phyloP scores from a whole-genome alignment of 1,284 basidiomycete genomes.

The Irpex sp. region DNA sequence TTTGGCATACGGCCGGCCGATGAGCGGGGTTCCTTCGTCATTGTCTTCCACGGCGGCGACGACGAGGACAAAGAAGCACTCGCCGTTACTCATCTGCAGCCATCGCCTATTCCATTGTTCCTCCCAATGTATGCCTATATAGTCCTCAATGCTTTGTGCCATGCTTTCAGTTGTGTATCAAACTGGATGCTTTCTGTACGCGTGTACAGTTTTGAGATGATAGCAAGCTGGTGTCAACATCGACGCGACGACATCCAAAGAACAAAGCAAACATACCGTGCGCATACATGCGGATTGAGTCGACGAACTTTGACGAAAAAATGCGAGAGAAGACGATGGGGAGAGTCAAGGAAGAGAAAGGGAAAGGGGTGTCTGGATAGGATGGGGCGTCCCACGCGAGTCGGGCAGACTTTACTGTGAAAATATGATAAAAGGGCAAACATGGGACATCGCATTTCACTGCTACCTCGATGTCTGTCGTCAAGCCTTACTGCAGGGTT shows the following conservation, averaged over 20 bases:
- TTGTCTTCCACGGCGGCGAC: conserved; percentile 13
- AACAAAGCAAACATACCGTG: conserved; percentile 10
- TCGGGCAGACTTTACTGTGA: conserved; percentile 26
- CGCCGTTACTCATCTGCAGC: neutral
- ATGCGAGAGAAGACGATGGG: neutral
- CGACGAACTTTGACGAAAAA: neutral
- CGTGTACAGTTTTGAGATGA: neutral
- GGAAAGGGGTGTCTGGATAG: conserved; percentile 1
- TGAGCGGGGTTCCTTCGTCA: conserved; percentile 10
- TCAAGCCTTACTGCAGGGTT: neutral
- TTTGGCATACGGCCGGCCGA: conserved; percentile 4
- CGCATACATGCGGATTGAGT: neutral
- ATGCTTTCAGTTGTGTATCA: neutral
- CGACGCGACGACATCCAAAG: neutral
- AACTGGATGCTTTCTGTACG: neutral
- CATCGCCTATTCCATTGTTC: too few relatives aligned
- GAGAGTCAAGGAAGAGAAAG: conserved; percentile 7
- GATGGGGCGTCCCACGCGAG: conserved; percentile 26
- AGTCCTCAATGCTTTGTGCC: too few relatives aligned
- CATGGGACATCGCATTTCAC: neutral
- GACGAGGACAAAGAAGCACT: conserved; percentile 3
- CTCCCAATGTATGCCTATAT: too few relatives aligned
- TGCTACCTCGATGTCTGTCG: neutral
- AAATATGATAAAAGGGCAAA: conserved; percentile 17
- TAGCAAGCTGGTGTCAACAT: conserved; percentile 6